Percentiles rank a stretch among this genome's conserved stretches.
Conservation (phyloP, 2,329 filamentous ascomycete species). For the Coccinonectria pachysandricola region DNA sequence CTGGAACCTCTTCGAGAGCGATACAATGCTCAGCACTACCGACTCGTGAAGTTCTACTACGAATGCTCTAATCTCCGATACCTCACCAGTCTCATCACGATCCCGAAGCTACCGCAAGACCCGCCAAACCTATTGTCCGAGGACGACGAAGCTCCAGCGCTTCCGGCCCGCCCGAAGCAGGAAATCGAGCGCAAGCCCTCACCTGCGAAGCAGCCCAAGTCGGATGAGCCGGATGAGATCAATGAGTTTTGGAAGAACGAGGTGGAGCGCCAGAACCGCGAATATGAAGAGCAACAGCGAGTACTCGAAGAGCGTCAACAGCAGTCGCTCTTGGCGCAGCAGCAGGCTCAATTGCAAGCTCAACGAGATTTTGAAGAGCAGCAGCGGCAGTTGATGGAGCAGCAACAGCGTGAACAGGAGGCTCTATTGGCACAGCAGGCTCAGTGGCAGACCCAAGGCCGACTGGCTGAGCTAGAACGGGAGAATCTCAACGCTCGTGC, state of each 20-base stretch:
- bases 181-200: slow-evolving; percentile 60
- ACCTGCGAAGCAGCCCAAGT: slow-evolving; percentile 55
- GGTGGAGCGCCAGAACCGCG: slow-evolving; percentile 79
- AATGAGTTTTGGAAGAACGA: slow-evolving; percentile 97
- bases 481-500: slow-evolving; percentile 91
- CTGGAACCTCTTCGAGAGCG: slow-evolving; percentile 77
- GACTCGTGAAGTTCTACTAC: slow-evolving; percentile 95
- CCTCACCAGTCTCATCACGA: slow-evolving; percentile 88
- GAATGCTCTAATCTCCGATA: slow-evolving; percentile 97
- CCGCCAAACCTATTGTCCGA: slow-evolving; percentile 81
- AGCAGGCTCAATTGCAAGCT: slow-evolving; percentile 72
- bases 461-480: slow-evolving; percentile 88
- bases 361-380: slow-evolving; percentile 96
- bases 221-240: slow-evolving; percentile 85
- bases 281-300: slow-evolving; percentile 90
- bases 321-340: slow-evolving; percentile 68
- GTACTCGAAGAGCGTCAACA: slow-evolving; percentile 81
- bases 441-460: slow-evolving; percentile 87
- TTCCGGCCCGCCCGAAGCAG: slow-evolving; percentile 72
- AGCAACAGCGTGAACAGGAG: slow-evolving; percentile 84
- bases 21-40: slow-evolving; percentile 94
- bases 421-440: slow-evolving; percentile 81
- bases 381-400: slow-evolving; percentile 75
- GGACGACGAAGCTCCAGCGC: slow-evolving; percentile 70
- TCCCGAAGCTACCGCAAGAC: slow-evolving; percentile 90